These are phyloP conservation scores for Penicillium sp. DNA, from an alignment of 2,329 filamentous ascomycete genomes.

Conservation along the genomic window DNA sequence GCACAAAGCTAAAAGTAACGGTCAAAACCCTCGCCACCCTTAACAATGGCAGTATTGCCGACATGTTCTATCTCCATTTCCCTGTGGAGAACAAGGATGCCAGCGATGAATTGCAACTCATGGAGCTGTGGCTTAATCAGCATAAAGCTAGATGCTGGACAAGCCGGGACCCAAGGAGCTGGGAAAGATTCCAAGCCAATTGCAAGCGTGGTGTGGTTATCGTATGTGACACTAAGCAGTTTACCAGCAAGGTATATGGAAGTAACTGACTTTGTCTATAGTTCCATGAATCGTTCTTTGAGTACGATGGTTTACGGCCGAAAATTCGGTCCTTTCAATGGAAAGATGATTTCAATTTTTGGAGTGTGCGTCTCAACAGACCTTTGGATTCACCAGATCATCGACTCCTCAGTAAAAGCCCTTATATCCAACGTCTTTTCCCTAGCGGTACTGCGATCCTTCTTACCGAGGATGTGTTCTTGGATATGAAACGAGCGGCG, in stretches of 20 bases:
- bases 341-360: constrained; percentile 31
- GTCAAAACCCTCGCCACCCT: constrained; percentile 27
- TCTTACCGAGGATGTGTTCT: constrained; percentile 42
- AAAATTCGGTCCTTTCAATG: constrained; percentile 25
- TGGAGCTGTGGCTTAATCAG: constrained; percentile 26
- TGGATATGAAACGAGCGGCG: constrained; percentile 29
- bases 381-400: constrained; percentile 27
- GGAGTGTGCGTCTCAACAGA: constrained; percentile 32
- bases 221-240: constrained; percentile 25
- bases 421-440: constrained; percentile 39
- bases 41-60: constrained; percentile 14
- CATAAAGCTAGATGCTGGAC: constrained; percentile 29
- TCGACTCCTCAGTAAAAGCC: background rate
- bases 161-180: constrained; percentile 32
- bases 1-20: constrained; percentile 23
- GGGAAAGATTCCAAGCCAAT: constrained; percentile 35
- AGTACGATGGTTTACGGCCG: constrained; percentile 29
- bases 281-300: constrained; percentile 40
- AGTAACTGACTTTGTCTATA: constrained; percentile 10
- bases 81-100: constrained; percentile 21
- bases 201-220: constrained; percentile 33
- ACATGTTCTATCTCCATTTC: constrained; percentile 38
- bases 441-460: constrained; percentile 39
- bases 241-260: background rate
- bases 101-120: constrained; percentile 27